Conservation (phyloP, 2,329 filamentous ascomycete genomes). For the Stachybotrys chlorohalonatus region DNA sequence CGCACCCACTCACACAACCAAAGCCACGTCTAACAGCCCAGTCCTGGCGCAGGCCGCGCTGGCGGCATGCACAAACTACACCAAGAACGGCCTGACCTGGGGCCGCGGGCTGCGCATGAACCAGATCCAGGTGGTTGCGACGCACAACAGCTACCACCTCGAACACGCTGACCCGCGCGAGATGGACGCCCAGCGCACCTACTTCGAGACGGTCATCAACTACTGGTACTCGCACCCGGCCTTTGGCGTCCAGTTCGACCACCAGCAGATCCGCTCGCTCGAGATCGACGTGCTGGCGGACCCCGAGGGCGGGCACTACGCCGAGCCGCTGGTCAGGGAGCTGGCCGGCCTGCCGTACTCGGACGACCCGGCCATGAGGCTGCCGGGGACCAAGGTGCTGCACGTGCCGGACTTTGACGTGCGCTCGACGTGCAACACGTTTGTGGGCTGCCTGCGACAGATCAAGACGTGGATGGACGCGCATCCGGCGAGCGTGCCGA, state of each 20-base stretch:
- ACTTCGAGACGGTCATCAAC: neutral
- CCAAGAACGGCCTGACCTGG: conserved; percentile 21
- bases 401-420: conserved; percentile 41
- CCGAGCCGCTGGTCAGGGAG: conserved; percentile 31
- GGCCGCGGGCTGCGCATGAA: conserved; percentile 33
- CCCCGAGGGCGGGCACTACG: conserved; percentile 36
- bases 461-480: conserved; percentile 34
- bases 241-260: conserved; percentile 31
- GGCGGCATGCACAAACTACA: conserved; percentile 6
- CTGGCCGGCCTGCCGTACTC: conserved; percentile 27
- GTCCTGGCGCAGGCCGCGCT: neutral
- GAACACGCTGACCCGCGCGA: conserved; percentile 30
- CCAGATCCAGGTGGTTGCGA: conserved; percentile 41
- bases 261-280: conserved; percentile 35
- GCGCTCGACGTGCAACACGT: conserved; percentile 34
- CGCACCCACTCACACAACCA: neutral
- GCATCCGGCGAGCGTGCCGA: conserved; percentile 33
- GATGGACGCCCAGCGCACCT: conserved; percentile 16
- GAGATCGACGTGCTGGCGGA: conserved; percentile 41
- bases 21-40: neutral
- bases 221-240: conserved; percentile 32
- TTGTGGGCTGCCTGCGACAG: conserved; percentile 31
- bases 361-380: conserved; percentile 26
- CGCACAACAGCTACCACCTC: conserved; percentile 42
- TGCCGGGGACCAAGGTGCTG: conserved; percentile 37